Percentiles rank a stretch among this genome's conserved stretches.
Conservation (phyloP, 495 filamentous ascomycete genomes). For the Aspergillus bertholletiae region DNA sequence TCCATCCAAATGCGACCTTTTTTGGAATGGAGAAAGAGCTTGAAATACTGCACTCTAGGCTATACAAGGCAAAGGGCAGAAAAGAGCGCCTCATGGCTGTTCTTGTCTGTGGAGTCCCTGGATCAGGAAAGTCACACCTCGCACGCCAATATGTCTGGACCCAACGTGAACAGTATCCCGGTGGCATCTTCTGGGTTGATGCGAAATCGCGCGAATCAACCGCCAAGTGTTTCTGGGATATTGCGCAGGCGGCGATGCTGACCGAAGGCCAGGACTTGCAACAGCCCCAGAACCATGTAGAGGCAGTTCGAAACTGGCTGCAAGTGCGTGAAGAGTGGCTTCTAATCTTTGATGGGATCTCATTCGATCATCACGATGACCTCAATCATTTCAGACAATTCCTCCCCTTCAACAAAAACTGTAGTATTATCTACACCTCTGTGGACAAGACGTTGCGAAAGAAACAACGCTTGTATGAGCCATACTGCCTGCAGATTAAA, state of each 20-base stretch:
- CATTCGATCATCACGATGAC: slow-evolving; percentile 57
- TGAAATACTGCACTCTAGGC: slow-evolving; percentile 60
- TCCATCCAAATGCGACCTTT: slow-evolving; percentile 75
- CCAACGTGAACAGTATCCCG: slow-evolving; percentile 61
- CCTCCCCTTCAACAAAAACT: slow-evolving; percentile 65
- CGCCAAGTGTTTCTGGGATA: slow-evolving; percentile 69
- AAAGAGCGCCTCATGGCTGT: slow-evolving; percentile 63
- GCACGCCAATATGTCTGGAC: slow-evolving; percentile 75
- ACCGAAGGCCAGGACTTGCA: slow-evolving; percentile 37
- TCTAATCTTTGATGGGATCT: slow-evolving; percentile 71
- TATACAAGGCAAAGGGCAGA: slow-evolving; percentile 61
- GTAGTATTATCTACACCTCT: slow-evolving; percentile 75
- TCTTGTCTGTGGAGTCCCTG: slow-evolving; percentile 69
- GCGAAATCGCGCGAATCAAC: slow-evolving; percentile 62
- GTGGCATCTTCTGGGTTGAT: slow-evolving; percentile 78
- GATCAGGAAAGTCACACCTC: slow-evolving; percentile 78
- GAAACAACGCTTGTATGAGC: slow-evolving; percentile 68
- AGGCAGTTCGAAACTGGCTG: slow-evolving; percentile 66
- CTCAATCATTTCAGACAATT: slow-evolving; percentile 57
- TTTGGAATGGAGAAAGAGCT: slow-evolving; percentile 71
- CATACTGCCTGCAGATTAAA: slow-evolving; percentile 64
- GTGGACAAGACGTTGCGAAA: slow-evolving; percentile 63
- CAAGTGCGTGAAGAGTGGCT: slow-evolving; percentile 69
- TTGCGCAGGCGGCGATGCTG: slow-evolving; percentile 63
- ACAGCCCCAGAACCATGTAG: slow-evolving; percentile 48